Evolutionary conservation across 768 basidiomycete genomes (phyloP).

Genomic region (Calocybe cyanea): DNA sequence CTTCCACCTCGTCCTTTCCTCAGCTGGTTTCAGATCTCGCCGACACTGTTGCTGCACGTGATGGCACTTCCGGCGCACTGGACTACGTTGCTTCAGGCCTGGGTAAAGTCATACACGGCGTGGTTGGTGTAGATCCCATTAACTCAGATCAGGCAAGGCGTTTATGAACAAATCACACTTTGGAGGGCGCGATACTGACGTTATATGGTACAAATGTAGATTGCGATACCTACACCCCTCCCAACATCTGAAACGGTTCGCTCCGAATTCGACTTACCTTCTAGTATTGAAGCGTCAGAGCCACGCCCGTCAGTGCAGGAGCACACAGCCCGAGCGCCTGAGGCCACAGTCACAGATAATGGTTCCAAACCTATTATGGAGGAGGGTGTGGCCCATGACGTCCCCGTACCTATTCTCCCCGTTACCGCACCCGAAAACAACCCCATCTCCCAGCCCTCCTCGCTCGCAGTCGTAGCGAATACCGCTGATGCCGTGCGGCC

Average conservation of each 20-base stretch:
- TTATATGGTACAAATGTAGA: conserved; percentile 15
- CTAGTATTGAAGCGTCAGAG: conserved; percentile 7
- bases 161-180: neutral
- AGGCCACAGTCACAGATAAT: neutral
- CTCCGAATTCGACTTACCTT: conserved; percentile 6
- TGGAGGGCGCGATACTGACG: conserved; percentile 1
- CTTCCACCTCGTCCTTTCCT: conserved; percentile 18
- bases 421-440: conserved; percentile 38
- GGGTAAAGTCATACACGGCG: conserved; percentile 30
- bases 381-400: conserved; percentile 8
- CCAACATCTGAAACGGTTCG: conserved; percentile 17
- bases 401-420: conserved; percentile 36
- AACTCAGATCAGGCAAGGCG: conserved; percentile 15
- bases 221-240: conserved; percentile 27
- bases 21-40: conserved; percentile 33
- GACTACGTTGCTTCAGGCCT: conserved; percentile 37
- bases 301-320: conserved; percentile 10
- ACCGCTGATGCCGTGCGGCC: neutral
- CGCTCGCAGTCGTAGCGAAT: neutral
- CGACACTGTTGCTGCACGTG: conserved; percentile 32
- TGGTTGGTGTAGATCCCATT: conserved; percentile 33
- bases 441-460: conserved; percentile 12
- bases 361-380: conserved; percentile 2
- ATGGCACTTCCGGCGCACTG: conserved; percentile 34
- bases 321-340: conserved; percentile 1